These are phyloP conservation scores for Triticum dicoccoides DNA, from an alignment of 176 grass and related monocot genomes.

Conservation along the genomic window DNA sequence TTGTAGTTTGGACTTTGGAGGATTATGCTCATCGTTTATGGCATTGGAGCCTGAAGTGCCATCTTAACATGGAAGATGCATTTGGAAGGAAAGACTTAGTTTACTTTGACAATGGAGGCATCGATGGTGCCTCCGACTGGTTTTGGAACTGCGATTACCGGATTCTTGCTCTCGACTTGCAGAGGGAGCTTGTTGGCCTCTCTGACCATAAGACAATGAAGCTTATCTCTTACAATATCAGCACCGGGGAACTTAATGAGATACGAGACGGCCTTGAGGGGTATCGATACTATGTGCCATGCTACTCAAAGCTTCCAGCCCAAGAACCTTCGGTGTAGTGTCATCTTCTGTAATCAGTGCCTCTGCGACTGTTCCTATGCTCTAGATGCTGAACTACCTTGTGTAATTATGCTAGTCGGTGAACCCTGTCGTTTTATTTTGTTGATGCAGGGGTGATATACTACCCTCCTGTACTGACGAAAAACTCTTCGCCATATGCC, in stretches of 20 bases:
- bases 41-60: conserved; percentile 7
- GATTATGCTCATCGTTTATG: neutral
- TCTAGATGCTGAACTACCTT: neutral
- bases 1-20: conserved; percentile 23
- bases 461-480: neutral
- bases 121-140: neutral
- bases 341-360: neutral
- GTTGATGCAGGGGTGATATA: neutral
- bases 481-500: neutral
- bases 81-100: conserved; percentile 25
- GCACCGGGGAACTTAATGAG: conserved; percentile 22
- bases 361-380: neutral
- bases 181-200: conserved; percentile 6
- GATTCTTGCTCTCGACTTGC: conserved; percentile 10
- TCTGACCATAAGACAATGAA: neutral
- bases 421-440: neutral
- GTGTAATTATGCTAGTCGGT: neutral
- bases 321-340: neutral
- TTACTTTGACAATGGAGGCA: neutral
- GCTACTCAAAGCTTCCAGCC: neutral
- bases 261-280: neutral
- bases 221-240: conserved; percentile 28
- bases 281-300: neutral
- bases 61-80: conserved; percentile 19
- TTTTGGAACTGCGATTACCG: conserved; percentile 26